A percentile compares a stretch with the other conserved stretches of the same genome.
Conservation (phyloP, 257 asterid genomes). For the Penstemon eatonii region DNA sequence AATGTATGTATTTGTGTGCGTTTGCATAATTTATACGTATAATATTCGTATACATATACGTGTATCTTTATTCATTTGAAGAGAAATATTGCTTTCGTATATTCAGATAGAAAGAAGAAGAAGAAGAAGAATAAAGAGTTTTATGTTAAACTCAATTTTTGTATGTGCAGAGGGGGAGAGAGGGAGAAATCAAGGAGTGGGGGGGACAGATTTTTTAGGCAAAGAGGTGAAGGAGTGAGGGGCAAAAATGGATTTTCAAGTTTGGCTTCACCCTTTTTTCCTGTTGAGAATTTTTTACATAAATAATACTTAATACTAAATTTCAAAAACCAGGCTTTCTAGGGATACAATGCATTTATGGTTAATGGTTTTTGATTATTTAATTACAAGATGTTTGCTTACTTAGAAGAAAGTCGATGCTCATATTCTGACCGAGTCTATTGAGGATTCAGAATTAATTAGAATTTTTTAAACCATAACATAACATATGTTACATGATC, state of each 20-base stretch:
- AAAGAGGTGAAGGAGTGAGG: conserved; percentile 3
- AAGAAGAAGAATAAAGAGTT: neutral
- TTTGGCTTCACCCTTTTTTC: neutral
- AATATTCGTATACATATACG: conserved; percentile 13
- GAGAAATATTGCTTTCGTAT: conserved; percentile 27
- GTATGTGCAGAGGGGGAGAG: conserved; percentile 11
- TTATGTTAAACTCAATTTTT: conserved; percentile 10
- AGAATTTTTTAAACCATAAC: too few relatives aligned
- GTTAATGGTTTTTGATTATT: too few relatives aligned
- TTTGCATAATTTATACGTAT: conserved; percentile 31
- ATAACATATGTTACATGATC: too few relatives aligned
- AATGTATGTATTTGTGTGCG: conserved; percentile 28
- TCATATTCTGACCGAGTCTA: too few relatives aligned
- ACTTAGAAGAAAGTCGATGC: too few relatives aligned
- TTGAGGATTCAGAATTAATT: too few relatives aligned
- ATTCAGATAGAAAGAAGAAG: conserved; percentile 29
- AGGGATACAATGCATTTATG: too few relatives aligned
- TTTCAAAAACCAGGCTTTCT: too few relatives aligned
- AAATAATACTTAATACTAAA: too few relatives aligned
- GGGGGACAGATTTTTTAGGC: neutral
- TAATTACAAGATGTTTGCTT: too few relatives aligned
- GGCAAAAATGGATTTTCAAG: neutral
- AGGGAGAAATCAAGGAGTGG: neutral
- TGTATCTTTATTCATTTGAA: conserved; percentile 23
- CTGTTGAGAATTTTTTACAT: too few relatives aligned